Conservation (phyloP, 2,329 filamentous ascomycete genomes). For the Pseudocercospora vitis region DNA sequence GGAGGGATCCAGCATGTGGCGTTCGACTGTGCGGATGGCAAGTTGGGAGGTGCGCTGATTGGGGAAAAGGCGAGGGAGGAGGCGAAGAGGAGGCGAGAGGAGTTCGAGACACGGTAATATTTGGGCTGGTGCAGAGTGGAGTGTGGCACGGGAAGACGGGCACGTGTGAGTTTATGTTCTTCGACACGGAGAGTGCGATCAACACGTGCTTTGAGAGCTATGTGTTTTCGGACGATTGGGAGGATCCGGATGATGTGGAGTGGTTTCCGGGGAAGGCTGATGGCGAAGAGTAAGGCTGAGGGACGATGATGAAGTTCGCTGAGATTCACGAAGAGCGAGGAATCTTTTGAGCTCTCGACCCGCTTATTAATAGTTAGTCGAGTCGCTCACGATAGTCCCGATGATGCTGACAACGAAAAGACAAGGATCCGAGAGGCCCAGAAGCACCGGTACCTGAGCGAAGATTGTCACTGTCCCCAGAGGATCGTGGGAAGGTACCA, state of each 20-base stretch:
- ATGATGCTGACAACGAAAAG: no score
- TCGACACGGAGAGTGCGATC: slow-evolving; percentile 9
- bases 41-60: neutral
- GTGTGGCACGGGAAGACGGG: slow-evolving; percentile 16
- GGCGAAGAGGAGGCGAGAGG: slow-evolving; percentile 7
- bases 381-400: no score
- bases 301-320: no score
- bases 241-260: slow-evolving; percentile 20
- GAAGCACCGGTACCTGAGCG: no score
- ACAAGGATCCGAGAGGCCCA: no score
- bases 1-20: slow-evolving; percentile 20
- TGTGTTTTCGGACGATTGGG: slow-evolving; percentile 21
- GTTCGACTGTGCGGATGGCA: slow-evolving; percentile 10
- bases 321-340: no score
- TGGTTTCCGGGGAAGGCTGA: neutral
- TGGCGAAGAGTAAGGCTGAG: no score
- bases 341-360: no score
- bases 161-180: slow-evolving; percentile 20
- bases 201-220: slow-evolving; percentile 18
- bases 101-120: slow-evolving; percentile 17
- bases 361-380: no score
- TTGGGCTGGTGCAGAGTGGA: slow-evolving; percentile 10
- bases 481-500: no score
- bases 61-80: slow-evolving; percentile 9
- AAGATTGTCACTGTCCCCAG: no score